Base-by-base conservation (phyloP, 257 asterid genomes). In the Oldenlandia corymbosa region DNA sequence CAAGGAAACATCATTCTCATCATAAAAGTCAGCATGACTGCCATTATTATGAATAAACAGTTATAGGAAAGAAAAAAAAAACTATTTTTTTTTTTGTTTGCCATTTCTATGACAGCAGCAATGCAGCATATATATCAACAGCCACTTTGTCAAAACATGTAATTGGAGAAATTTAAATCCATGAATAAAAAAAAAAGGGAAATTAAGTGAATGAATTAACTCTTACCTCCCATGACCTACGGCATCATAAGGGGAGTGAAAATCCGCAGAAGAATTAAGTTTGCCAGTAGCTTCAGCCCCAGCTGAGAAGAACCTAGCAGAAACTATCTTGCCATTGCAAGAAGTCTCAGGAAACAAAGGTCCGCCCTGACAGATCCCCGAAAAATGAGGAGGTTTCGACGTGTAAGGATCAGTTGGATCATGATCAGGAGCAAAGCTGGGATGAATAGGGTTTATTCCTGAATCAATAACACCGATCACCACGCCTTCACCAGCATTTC, bases 181-280 rank as follows among this genome's bases (percentile, higher is more conserved):
- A 9, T 16, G 6, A 46, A 16, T 4, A 20, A 51, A 51, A 23
- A 20, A 16, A 7, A 34, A 7, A 37, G 18, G 36, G 5, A 51
- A 51, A 14, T 17, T 14, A 53, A 18, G 7, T 39, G 12, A 34
- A 10, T 31, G 3, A 5, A 21, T 10, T 58, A n/a, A n/a, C n/a
- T n/a, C 9, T 10, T 70, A 89, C 99, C 96, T 89, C 64, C 97
- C 99, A 82, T 92, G 99, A 10, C 99, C 99, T 37, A 67, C 89
- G 18, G 82, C 86, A 75, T 89, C 99, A 71, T 69, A 89, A 20
- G 98, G 97, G 9, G 96, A 92, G 13, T 69, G 76, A 28, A 82
- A 73, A 57, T 89, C 99, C 0, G 60, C 37, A 0, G 87, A 70
- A 45, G 85, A 79, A 77, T 87, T 75, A 27, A 92, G 88, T 12